Conservation (phyloP, 768 basidiomycete species). For the Fistulinella prunicolor region DNA sequence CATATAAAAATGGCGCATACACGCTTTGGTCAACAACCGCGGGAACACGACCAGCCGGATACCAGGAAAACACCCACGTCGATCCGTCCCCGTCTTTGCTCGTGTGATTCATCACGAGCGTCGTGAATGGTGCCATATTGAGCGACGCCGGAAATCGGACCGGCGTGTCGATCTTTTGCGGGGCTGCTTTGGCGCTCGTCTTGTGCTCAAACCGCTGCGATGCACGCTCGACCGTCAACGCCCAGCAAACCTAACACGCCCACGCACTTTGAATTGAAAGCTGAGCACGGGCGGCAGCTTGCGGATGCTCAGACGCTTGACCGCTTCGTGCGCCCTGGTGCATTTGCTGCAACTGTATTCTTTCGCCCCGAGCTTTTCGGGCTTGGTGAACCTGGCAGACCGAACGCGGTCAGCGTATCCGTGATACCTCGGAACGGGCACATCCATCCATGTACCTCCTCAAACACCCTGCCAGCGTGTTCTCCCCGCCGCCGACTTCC, state of each 20-base stretch:
- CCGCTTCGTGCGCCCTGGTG: conserved; percentile 71
- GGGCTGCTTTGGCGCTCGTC: conserved; percentile 62
- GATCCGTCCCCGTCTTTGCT: conserved; percentile 40
- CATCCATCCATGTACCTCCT: conserved; percentile 47
- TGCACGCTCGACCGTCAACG: neutral
- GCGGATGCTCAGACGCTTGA: conserved; percentile 80
- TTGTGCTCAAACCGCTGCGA: conserved; percentile 91
- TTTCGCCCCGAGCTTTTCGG: conserved; percentile 79
- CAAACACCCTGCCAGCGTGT: conserved; percentile 74
- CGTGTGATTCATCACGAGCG: conserved; percentile 50
- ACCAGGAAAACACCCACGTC: conserved; percentile 29
- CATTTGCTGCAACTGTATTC: conserved; percentile 87
- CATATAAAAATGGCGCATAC: too few species aligned
- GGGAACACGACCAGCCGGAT: too few species aligned
- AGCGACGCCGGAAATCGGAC: conserved; percentile 81
- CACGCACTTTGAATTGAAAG: conserved; percentile 83
- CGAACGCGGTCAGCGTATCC: neutral
- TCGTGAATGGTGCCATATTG: conserved; percentile 88
- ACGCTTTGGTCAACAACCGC: too few species aligned
- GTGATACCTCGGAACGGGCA: too few species aligned
- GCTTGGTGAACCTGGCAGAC: conserved; percentile 75
- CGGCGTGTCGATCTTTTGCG: conserved; percentile 80
- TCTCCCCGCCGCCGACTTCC: conserved; percentile 47
- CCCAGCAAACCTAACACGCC: neutral
- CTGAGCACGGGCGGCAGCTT: conserved; percentile 87